phyloP scores from a whole-genome alignment of 2,329 filamentous ascomycete species.

The Aspergillus floridensis region DNA sequence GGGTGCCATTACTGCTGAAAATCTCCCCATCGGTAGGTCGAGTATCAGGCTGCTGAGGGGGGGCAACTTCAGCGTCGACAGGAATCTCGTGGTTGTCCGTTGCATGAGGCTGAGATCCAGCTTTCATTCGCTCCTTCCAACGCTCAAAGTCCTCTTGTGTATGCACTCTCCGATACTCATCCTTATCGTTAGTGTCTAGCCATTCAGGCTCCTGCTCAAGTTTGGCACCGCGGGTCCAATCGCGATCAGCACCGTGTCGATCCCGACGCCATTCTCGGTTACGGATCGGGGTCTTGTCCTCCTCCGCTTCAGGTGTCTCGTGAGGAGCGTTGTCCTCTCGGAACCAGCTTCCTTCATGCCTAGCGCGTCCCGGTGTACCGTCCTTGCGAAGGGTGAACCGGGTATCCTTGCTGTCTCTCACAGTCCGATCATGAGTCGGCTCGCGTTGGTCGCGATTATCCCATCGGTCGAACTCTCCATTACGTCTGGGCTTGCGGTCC shows the following conservation, averaged over 20 bases:
- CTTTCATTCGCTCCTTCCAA: conserved; percentile 91
- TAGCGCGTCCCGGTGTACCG: conserved; percentile 59
- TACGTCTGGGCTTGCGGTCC: conserved; percentile 41
- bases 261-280: conserved; percentile 64
- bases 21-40: conserved; percentile 50
- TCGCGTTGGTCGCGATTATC: conserved; percentile 57
- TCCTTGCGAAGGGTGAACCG: conserved; percentile 58
- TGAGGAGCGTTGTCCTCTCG: conserved; percentile 52
- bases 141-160: conserved; percentile 91
- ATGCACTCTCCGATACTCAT: conserved; percentile 67
- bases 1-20: conserved; percentile 55
- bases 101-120: conserved; percentile 48
- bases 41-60: conserved; percentile 38
- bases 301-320: conserved; percentile 40
- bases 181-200: conserved; percentile 70
- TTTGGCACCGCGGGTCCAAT: conserved; percentile 54
- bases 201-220: conserved; percentile 84
- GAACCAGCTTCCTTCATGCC: conserved; percentile 73
- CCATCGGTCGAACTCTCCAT: conserved; percentile 45
- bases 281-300: conserved; percentile 49
- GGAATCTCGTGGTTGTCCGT: conserved; percentile 47
- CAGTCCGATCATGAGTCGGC: conserved; percentile 45
- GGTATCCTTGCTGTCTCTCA: conserved; percentile 55
- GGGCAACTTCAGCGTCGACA: conserved; percentile 19
- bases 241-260: conserved; percentile 49